phyloP scores from a whole-genome alignment of 768 basidiomycete genomes.

The Pholiota conissans region DNA sequence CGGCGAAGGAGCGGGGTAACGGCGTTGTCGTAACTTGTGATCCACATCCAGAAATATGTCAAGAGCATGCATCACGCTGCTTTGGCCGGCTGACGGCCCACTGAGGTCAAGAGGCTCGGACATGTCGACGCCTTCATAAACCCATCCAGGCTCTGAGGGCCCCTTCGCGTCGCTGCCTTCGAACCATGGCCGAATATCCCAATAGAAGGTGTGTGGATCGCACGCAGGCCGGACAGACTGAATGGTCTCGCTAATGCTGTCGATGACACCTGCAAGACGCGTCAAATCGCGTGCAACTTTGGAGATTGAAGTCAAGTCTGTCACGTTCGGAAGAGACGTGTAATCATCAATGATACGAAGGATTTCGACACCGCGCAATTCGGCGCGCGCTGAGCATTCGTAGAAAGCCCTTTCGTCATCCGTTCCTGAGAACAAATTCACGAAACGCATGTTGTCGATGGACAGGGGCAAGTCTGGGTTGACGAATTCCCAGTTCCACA shows the following conservation, averaged over 20 bases:
- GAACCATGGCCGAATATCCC: constrained; percentile 91
- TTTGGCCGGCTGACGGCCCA: constrained; percentile 95
- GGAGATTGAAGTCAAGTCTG: constrained; percentile 60
- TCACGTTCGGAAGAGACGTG: constrained; percentile 67
- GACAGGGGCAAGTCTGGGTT: constrained; percentile 60
- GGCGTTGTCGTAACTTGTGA: constrained; percentile 73
- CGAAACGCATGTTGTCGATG: constrained; percentile 71
- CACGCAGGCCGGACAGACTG: constrained; percentile 67
- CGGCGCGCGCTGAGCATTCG: constrained; percentile 77
- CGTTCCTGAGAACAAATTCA: constrained; percentile 79
- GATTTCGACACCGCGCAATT: constrained; percentile 85
- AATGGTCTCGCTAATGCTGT: constrained; percentile 72
- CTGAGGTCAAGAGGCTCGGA: constrained; percentile 63
- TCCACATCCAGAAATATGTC: constrained; percentile 90
- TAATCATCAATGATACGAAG: constrained; percentile 88
- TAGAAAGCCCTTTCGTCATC: constrained; percentile 88
- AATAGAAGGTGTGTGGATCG: constrained; percentile 88
- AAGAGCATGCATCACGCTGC: constrained; percentile 83
- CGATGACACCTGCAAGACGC: constrained; percentile 67
- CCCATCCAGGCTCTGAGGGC: constrained; percentile 54
- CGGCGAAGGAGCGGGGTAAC: constrained; percentile 66
- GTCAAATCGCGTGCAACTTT: constrained; percentile 74
- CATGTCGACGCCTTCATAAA: constrained; percentile 75
- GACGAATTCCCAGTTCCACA: constrained; percentile 84
- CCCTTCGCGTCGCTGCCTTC: constrained; percentile 74